phyloP scores from a whole-genome alignment of 1,284 basidiomycete genomes.

The Austropuccinia psidii region DNA sequence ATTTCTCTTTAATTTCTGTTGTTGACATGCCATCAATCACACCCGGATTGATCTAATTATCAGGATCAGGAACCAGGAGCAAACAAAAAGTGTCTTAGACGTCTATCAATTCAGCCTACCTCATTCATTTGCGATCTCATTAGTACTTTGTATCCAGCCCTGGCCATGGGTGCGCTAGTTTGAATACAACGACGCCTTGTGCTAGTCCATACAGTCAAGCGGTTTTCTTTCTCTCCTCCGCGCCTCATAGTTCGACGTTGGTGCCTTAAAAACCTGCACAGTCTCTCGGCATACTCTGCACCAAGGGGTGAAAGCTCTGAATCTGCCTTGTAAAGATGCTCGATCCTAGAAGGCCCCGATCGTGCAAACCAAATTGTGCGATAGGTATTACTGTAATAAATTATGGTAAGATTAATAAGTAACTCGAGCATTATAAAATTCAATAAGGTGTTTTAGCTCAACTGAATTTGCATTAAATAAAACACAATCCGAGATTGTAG shows the following conservation, averaged over 20 bases:
- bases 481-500: conserved; percentile 82
- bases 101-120: background rate
- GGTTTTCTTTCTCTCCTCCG: conserved; percentile 38
- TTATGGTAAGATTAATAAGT: too few relatives aligned
- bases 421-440: background rate
- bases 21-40: conserved; percentile 91
- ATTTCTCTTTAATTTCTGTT: conserved; percentile 78
- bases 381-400: conserved; percentile 32
- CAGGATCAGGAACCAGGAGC: background rate
- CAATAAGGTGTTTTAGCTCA: background rate
- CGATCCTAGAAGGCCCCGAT: conserved; percentile 57
- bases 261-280: conserved; percentile 43
- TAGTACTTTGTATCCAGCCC: conserved; percentile 34
- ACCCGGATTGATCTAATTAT: conserved; percentile 78
- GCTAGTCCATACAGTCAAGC: conserved; percentile 74
- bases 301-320: conserved; percentile 90
- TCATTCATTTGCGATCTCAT: conserved; percentile 36
- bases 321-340: conserved; percentile 98
- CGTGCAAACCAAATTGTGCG: conserved; percentile 36
- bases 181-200: conserved; percentile 85
- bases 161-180: conserved; percentile 58
- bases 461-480: conserved; percentile 42
- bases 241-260: conserved; percentile 43
- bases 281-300: conserved; percentile 80
- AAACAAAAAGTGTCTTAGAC: background rate